Conservation (phyloP, 257 asterid genomes). For the Fraxinus excelsior region DNA sequence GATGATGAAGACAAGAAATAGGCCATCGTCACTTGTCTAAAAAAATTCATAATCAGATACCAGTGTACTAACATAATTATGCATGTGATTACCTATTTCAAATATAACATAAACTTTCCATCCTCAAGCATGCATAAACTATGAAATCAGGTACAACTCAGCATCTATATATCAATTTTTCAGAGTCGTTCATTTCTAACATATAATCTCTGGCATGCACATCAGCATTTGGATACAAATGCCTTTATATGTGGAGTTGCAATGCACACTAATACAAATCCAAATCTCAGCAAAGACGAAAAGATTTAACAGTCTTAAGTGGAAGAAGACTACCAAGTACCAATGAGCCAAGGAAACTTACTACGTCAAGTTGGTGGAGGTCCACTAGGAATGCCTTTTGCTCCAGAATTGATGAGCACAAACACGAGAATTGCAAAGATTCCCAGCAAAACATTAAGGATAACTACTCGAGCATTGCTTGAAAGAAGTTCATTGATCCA, state of each 20-base stretch:
- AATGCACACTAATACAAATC: not conserved
- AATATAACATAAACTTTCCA: not conserved
- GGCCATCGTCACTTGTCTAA: not conserved
- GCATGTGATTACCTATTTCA: no score
- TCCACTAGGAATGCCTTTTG: constrained; percentile 19
- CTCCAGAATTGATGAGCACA: constrained; percentile 29
- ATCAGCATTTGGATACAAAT: not conserved
- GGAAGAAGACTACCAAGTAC: constrained; percentile 8
- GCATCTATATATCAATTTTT: not conserved
- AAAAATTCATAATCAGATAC: not conserved
- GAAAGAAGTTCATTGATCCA: constrained; percentile 33
- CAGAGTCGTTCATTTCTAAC: not conserved
- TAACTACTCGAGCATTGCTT: constrained; percentile 33
- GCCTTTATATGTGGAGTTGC: not conserved
- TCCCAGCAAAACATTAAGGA: constrained; percentile 43
- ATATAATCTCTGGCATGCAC: not conserved
- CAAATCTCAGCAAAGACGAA: not conserved
- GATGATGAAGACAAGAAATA: not conserved
- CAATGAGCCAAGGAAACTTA: constrained; percentile 1
- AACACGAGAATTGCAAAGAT: constrained; percentile 29
- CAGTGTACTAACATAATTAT: not conserved
- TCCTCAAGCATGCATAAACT: not conserved
- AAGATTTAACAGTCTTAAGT: constrained; percentile 3
- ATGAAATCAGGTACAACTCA: not conserved
- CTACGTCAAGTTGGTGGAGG: constrained; percentile 53